A percentile compares a stretch with the other conserved stretches of the same genome.
These are phyloP conservation scores for Alternaria sp. DNA, from an alignment of 2,329 filamentous ascomycete genomes.

Conservation along the genomic window DNA sequence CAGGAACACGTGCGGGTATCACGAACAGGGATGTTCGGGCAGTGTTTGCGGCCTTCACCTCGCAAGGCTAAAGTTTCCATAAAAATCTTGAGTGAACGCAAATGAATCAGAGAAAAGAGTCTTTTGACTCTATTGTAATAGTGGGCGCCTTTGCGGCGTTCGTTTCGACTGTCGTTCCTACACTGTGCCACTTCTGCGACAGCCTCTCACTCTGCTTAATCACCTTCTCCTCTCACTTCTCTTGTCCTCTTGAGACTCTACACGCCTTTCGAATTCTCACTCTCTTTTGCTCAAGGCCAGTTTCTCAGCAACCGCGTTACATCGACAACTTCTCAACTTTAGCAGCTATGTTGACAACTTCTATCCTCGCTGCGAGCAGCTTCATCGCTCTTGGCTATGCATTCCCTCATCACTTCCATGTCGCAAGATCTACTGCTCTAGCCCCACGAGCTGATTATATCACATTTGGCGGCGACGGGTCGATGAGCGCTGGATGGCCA, in stretches of 20 bases:
- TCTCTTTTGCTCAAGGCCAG: background rate
- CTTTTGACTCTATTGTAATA: background rate
- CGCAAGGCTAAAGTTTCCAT: background rate
- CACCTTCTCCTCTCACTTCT: background rate
- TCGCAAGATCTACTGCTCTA: constrained; percentile 18
- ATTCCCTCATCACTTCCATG: constrained; percentile 28
- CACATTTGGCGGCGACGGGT: constrained; percentile 48
- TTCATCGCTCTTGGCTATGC: constrained; percentile 34
- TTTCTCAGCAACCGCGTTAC: background rate
- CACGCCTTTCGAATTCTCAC: background rate
- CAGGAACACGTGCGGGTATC: background rate
- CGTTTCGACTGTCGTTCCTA: background rate
- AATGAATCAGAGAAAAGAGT: background rate
- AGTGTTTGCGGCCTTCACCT: background rate
- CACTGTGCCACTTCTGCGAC: background rate
- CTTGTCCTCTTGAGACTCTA: background rate
- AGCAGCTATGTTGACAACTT: background rate
- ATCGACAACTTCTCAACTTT: background rate
- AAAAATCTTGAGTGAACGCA: background rate
- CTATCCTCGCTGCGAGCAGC: constrained; percentile 35
- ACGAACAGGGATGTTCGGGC: background rate
- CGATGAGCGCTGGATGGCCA: constrained; percentile 50
- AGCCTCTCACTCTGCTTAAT: background rate
- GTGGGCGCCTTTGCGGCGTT: background rate
- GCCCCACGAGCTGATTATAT: constrained; percentile 32